phyloP scores from a whole-genome alignment of 2,329 filamentous ascomycete genomes.

The Neospermospora avenae region DNA sequence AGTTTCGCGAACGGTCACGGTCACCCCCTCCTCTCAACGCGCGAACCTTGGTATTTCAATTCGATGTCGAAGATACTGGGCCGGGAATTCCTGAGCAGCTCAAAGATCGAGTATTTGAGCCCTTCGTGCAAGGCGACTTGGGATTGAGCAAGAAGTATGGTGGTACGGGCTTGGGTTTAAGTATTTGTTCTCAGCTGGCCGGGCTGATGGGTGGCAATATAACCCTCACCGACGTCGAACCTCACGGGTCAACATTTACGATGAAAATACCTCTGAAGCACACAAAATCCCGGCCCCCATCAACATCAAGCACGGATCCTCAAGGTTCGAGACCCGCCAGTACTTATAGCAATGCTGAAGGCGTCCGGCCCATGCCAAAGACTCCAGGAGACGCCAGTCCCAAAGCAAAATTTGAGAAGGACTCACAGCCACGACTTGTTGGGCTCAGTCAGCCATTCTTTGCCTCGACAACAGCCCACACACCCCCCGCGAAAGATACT shows the following conservation, averaged over 20 bases:
- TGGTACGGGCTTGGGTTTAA: slow-evolving; percentile 82
- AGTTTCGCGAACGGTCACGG: slow-evolving; percentile 52
- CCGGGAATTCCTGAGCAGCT: slow-evolving; percentile 78
- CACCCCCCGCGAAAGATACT: slow-evolving; percentile 28
- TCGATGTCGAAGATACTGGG: slow-evolving; percentile 84
- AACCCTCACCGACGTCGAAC: slow-evolving; percentile 65
- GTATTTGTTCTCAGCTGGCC: slow-evolving; percentile 85
- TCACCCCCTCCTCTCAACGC: slow-evolving; percentile 60
- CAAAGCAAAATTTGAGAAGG: slow-evolving; percentile 48
- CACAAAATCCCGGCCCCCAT: slow-evolving; percentile 52
- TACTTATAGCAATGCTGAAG: slow-evolving; percentile 21
- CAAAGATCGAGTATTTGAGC: slow-evolving; percentile 84
- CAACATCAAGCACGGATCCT: slow-evolving; percentile 26
- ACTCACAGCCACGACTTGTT: slow-evolving; percentile 73
- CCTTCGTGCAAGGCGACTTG: slow-evolving; percentile 90
- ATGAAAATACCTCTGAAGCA: slow-evolving; percentile 80
- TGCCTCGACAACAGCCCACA: slow-evolving; percentile 25
- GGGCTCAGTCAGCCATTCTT: slow-evolving; percentile 85
- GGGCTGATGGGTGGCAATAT: slow-evolving; percentile 79
- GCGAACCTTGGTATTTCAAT: slow-evolving; percentile 73
- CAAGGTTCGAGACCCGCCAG: slow-evolving; percentile 36
- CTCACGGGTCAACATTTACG: slow-evolving; percentile 75
- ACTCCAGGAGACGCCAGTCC: slow-evolving; percentile 16
- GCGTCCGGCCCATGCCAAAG: slow-evolving; percentile 1
- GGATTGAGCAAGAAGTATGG: slow-evolving; percentile 87